Evolutionary conservation across 768 basidiomycete genomes (phyloP), one percentile per base, ranked within the genome.

Genomic region (Lactifluus hygrophoroides): DNA sequence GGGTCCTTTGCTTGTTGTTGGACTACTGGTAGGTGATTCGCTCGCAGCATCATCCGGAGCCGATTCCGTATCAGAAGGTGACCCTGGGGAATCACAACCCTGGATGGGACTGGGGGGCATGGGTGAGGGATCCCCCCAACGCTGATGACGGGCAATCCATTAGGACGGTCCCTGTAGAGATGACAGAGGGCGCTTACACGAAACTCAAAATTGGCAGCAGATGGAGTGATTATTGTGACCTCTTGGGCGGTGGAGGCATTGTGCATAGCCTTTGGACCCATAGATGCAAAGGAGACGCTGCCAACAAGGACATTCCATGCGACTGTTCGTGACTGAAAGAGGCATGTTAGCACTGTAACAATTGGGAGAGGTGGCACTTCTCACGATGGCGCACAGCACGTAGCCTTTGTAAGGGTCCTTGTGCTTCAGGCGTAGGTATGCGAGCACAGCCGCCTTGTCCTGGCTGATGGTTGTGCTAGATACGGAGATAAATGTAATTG

Each of bases 231-330:
- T 30, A 90, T 81, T 19, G 82, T 81, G 61, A 90, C 82, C 71
- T 90, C 88, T 70, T 89, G 87, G 0, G 88, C 89, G 0, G 88
- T 90, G 14, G 88, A 88, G 16, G 85, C 86, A 65, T 84, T 89
- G 66, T 90, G 86, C 65, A 90, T 76, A 0, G 86, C 84, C 67
- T 88, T 88, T 23, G 82, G 80, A 8, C 84, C 84, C 9, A 86
- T 84, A 45, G 80, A 79, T 4, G 88, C 88, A 66, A 86, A 88
- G 1, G 89, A 88, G 32, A 91, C 83, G 62, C 85, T 86, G 37
- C 88, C 88, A 30, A 87, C 85, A 44, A 86, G 70, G 8, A 86
- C 84, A 61, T 86, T 85, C 66, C 86, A 83, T 46, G 83, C 83
- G 25, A 88, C 83, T 5, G 85, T 89, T 60, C 86, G 77, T 16